Evolutionary conservation across 768 basidiomycete genomes (phyloP), one percentile per base, ranked within the genome.

Genomic region (Floccularia luteovirens): DNA sequence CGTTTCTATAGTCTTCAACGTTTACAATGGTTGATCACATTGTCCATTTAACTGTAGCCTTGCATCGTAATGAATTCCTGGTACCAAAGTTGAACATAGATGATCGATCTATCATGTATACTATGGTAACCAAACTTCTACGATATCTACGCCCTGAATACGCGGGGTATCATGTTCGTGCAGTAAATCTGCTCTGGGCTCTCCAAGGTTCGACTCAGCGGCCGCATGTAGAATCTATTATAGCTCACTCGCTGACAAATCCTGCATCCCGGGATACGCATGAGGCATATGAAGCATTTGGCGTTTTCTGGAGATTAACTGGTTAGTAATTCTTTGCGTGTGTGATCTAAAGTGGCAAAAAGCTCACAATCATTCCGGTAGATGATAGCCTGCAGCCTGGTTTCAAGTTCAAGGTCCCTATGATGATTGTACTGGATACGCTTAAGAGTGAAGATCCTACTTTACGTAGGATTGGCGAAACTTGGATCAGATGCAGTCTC

Each of bases 401-500:
- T 0, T 84, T 89, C 52, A 68, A 70, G 19, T 80, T 97, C 53
- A 83, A 83, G 51, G 69, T 83, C 1, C 94, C 94, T 0, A 72
- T 97, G 75, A 82, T 91, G 72, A 77, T 82, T 31, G 79, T 94
- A 22, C 61, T 98, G 36, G 91, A 94, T 52, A 79, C 82, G 0
- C 60, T 97, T 35, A 82, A 81, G 50, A 81, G 71, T 27, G 79
- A 82, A 23, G 81, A 90, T 47, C 86, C 90, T 5, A 63, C 63
- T 44, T 58, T 86, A 7, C 79, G 85, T 20, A 74, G 90, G 8
- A 70, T 87, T 23, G 89, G 88, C 11, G 94, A 98, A 58, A 91
- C 91, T 0, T 99, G 96, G 96, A 91, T 99, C 85, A 76, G 93
- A 20, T 91, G 90, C 53, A 90, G 81, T 51, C 69, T 97, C 22